Percentiles rank a stretch among this genome's conserved stretches.
These are phyloP conservation scores for Zygoascus tannicola DNA, from an alignment of 805 yeast species.

Conservation along the genomic window DNA sequence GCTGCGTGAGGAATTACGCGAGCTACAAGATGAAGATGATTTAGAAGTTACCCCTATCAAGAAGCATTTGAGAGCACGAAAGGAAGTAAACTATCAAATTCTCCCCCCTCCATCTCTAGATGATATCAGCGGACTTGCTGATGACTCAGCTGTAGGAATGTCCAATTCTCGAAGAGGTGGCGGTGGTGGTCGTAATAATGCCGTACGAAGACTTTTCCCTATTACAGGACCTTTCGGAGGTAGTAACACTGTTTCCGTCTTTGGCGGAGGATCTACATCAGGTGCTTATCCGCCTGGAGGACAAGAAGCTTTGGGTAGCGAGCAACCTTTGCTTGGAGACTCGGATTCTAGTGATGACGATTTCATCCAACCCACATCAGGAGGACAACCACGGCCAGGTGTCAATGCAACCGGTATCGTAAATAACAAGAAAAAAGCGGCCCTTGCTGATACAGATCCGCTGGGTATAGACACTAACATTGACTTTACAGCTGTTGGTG, in stretches of 20 bases:
- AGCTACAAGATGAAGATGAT: slow-evolving; percentile 14
- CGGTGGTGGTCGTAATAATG: slow-evolving; percentile 29
- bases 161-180: slow-evolving; percentile 31
- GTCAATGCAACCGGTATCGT: slow-evolving; percentile 9
- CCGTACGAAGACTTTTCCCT: slow-evolving; percentile 67
- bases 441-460: slow-evolving; percentile 83
- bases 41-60: slow-evolving; percentile 6
- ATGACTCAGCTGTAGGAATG: slow-evolving; percentile 21
- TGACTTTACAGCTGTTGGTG: slow-evolving; percentile 82
- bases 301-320: slow-evolving; percentile 12
- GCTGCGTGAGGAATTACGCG: slow-evolving; percentile 17
- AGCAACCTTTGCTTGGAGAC: slow-evolving; percentile 21
- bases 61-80: slow-evolving; percentile 46
- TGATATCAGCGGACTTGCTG: slow-evolving; percentile 28
- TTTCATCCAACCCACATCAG: slow-evolving; percentile 1
- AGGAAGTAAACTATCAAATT: slow-evolving; percentile 67
- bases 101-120: slow-evolving; percentile 63
- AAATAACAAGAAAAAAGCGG: slow-evolving; percentile 17
- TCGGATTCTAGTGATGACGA: slow-evolving; percentile 43
- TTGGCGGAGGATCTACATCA: slow-evolving; percentile 36
- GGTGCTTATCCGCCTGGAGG: slow-evolving; percentile 27
- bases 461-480: slow-evolving; percentile 81
- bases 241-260: slow-evolving; percentile 76
- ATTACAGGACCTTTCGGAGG: slow-evolving; percentile 99
- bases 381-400: slow-evolving; percentile 4